Percentiles rank a stretch among this genome's conserved stretches.
Evolutionary conservation across 805 yeast species (phyloP).

Genomic region (Wickerhamomyces kurtzmanii): DNA sequence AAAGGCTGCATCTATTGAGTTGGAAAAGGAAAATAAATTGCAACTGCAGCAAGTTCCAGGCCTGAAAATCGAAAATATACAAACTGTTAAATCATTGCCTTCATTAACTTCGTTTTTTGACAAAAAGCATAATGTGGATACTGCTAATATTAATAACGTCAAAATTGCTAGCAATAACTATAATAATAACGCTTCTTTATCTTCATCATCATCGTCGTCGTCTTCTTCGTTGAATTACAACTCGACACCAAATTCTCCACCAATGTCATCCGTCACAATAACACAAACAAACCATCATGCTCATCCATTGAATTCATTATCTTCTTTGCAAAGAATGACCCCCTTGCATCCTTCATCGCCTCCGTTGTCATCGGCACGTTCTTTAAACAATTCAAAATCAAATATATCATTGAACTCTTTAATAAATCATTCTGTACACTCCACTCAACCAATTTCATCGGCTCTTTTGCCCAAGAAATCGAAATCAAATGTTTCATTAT

Average conservation of each 20-base stretch:
- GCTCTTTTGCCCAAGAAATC: constrained; percentile 8
- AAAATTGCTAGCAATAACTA: constrained; percentile 1
- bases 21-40: constrained; percentile 17
- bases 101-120: constrained; percentile 17
- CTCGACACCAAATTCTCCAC: constrained; percentile 10
- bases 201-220: constrained; percentile 6
- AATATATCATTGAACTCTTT: constrained; percentile 14
- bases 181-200: constrained; percentile 4
- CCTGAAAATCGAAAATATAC: constrained; percentile 3
- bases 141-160: too few species aligned
- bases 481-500: constrained; percentile 15
- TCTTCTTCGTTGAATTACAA: constrained; percentile 3
- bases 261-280: constrained; percentile 3
- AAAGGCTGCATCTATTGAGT: constrained; percentile 18
- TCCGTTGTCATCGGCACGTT: too few species aligned
- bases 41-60: not conserved
- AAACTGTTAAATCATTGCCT: constrained; percentile 17
- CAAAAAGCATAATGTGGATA: too few species aligned
- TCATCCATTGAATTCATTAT: constrained; percentile 26
- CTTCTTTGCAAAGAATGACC: constrained; percentile 55
- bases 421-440: constrained; percentile 10
- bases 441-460: constrained; percentile 3
- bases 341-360: constrained; percentile 30
- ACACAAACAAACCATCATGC: constrained; percentile 10
- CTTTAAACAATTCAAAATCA: constrained; percentile 11